Evolutionary conservation across 495 filamentous ascomycete genomes (phyloP).

Genomic region (Aspergillus hancockii): DNA sequence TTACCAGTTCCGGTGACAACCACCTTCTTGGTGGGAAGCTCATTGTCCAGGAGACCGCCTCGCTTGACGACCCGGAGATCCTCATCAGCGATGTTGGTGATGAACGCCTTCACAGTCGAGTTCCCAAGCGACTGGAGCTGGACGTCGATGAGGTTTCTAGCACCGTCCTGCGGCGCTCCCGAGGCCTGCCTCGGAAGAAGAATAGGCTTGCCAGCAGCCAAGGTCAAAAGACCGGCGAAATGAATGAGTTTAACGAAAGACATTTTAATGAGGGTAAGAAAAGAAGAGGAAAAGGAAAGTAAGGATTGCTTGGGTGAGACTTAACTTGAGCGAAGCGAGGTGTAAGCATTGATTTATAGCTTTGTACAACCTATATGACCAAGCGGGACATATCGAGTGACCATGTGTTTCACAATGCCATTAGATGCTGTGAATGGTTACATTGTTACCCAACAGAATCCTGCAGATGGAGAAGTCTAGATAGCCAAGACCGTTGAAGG

Average conservation of each 20-base stretch:
- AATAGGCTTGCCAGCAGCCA: conserved; percentile 28
- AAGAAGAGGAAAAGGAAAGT: not conserved
- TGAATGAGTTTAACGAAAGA: conserved; percentile 18
- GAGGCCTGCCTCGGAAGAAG: conserved; percentile 17
- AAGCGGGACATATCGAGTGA: not conserved
- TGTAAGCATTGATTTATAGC: not conserved
- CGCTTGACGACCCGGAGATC: conserved; percentile 15
- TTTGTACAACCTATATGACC: not conserved
- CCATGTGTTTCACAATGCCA: not conserved
- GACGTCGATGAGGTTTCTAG: conserved; percentile 13
- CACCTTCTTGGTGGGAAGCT: conserved; percentile 20
- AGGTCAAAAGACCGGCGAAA: conserved; percentile 16
- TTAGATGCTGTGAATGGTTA: not conserved
- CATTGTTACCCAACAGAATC: not conserved
- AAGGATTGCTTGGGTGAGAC: not conserved
- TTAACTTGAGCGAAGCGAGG: not conserved
- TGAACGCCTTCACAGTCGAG: conserved; percentile 15
- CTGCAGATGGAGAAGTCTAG: not conserved
- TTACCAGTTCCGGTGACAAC: conserved; percentile 14
- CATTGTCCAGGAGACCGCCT: conserved; percentile 18
- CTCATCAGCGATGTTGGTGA: conserved; percentile 18
- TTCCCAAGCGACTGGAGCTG: conserved; percentile 17
- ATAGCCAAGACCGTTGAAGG: not conserved
- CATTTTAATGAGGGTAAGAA: conserved; percentile 11
- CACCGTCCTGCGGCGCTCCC: conserved; percentile 18